These are phyloP conservation scores for Akanthomyces uredinophilus DNA, from an alignment of 2,329 filamentous ascomycete species.

Conservation along the genomic window DNA sequence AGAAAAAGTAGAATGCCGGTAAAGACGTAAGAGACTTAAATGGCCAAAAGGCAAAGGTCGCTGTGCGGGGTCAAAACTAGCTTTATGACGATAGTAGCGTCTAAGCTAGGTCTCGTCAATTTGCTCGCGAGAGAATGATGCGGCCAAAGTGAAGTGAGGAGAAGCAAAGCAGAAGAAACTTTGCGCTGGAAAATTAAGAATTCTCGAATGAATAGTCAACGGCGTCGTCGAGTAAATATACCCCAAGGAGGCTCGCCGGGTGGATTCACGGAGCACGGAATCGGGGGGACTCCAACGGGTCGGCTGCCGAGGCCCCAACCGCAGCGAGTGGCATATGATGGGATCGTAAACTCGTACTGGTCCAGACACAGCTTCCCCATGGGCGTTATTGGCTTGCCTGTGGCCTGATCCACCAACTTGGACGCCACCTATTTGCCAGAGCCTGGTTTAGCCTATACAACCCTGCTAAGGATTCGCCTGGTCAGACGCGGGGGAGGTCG, in stretches of 20 bases:
- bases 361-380: not conserved
- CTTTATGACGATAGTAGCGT: not conserved
- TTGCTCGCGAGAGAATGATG: not conserved
- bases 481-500: constrained; percentile 11
- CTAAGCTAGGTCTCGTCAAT: not conserved
- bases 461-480: not conserved
- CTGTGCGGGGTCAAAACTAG: constrained; percentile 2
- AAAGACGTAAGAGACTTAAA: not conserved
- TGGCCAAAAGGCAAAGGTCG: not conserved
- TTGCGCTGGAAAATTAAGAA: not conserved
- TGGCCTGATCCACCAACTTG: constrained; percentile 4
- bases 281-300: constrained; percentile 13
- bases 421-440: constrained; percentile 8
- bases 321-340: constrained; percentile 14
- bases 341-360: constrained; percentile 5
- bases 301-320: constrained; percentile 12
- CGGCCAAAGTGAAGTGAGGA: not conserved
- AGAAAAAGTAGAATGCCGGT: not conserved
- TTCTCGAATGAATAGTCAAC: not conserved
- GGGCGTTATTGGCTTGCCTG: constrained; percentile 1
- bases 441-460: constrained; percentile 2
- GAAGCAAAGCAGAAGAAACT: not conserved
- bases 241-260: not conserved
- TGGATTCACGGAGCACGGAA: constrained; percentile 2
- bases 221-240: constrained; percentile 9